These are phyloP conservation scores for Allium fistulosum DNA, from an alignment of 106 monocot species.

Conservation along the genomic window DNA sequence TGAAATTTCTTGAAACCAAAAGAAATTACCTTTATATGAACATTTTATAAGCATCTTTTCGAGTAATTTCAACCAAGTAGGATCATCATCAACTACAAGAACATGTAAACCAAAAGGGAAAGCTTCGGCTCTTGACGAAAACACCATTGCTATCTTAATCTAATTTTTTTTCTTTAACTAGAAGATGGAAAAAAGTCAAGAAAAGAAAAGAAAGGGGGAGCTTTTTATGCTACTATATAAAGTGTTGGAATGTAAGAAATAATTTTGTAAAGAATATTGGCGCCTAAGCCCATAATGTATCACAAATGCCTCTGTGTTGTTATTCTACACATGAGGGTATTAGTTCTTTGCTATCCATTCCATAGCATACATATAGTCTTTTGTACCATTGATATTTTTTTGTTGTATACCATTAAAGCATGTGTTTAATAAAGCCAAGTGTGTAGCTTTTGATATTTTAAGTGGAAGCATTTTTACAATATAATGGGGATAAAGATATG, in stretches of 20 bases:
- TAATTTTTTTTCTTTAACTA: not conserved
- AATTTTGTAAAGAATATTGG: not conserved
- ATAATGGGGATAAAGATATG: not conserved
- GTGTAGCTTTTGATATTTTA: not conserved
- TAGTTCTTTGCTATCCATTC: not conserved
- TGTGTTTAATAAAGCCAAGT: not conserved
- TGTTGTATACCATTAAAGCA: not conserved
- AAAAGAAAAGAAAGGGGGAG: not conserved
- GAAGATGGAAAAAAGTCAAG: not conserved
- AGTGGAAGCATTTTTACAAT: not conserved
- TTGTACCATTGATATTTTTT: not conserved
- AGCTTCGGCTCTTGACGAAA: constrained; percentile 27
- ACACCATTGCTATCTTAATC: constrained; percentile 14
- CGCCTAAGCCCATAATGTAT: not conserved
- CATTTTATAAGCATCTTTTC: constrained; percentile 80
- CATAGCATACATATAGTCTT: not conserved
- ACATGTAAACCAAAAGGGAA: constrained; percentile 20
- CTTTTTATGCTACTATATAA: not conserved
- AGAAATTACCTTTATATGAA: constrained; percentile 52
- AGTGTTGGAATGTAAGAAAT: not conserved
- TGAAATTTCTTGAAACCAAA: not conserved
- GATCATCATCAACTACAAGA: constrained; percentile 43
- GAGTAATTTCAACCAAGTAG: constrained; percentile 66
- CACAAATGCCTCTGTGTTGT: not conserved
- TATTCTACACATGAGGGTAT: not conserved